Evolutionary conservation across 2,329 filamentous ascomycete species (phyloP), one percentile per base, ranked within the genome.

Genomic region (Venturia asperata): DNA sequence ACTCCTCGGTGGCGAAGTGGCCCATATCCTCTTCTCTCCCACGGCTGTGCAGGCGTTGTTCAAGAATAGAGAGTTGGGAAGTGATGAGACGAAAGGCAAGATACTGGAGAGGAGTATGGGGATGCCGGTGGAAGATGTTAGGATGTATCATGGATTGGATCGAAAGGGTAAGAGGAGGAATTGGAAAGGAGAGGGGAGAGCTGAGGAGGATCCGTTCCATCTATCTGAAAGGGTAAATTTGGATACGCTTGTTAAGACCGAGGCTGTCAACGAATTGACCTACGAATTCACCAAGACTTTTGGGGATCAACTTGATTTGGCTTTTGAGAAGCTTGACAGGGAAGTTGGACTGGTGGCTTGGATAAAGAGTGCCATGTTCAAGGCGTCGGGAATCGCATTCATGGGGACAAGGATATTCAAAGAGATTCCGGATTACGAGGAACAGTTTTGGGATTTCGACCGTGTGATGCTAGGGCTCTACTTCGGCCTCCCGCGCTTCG

Each of bases 371-470:
- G 68, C 68, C 19, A 71, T 74, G 67, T 74, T 74, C 66, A 69
- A 68, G 2, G 72, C 73, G 2, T 73, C 71, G 1, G 69, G 68
- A 24, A 70, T 66, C 9, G 71, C 73, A 0, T 63, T 75, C 21
- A 66, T 73, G 52, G 73, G 73, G 6, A 67, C 70, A 49, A 68
- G 70, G 55, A 61, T 75, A 7, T 45, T 74, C 19, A 62, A 72
- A 62, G 69, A 72, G 67, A 72, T 71, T 49, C 73, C 73, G 0
- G 65, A 66, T 6, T 71, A 69, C 65, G 69, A 68, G 60, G 49
- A 68, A 41, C 72, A 75, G 61, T 74, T 74, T 64, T 74, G 67
- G 58, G 67, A 63, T 1, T 74, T 73, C 64, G 73, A 74, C 56
- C 63, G 64, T 11, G 67, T 70, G 7, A 71, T 74, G 61, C 47